Conservation (phyloP, 2,329 filamentous ascomycete genomes). For the Lachnellula willkommii region DNA sequence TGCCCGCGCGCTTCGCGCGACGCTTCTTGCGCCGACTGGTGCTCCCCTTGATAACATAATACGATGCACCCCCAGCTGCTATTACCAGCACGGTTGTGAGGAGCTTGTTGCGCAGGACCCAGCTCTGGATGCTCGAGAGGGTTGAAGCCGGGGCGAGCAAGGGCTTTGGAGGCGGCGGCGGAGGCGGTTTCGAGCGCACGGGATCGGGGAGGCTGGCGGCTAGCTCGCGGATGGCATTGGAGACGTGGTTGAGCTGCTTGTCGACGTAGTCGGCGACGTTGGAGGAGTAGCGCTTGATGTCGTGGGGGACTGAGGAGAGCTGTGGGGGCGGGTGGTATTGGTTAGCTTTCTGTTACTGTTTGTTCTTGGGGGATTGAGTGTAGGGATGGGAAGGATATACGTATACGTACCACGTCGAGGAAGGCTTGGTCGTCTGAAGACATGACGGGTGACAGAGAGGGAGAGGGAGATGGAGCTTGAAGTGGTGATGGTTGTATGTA, state of each 20-base stretch:
- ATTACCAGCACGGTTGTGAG: constrained; percentile 67
- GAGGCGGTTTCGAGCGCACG: constrained; percentile 55
- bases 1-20: constrained; percentile 70
- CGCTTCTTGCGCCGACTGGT: constrained; percentile 56
- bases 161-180: constrained; percentile 25
- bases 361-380: neutral
- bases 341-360: neutral
- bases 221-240: constrained; percentile 63
- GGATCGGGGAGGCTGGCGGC: constrained; percentile 68
- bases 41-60: constrained; percentile 48
- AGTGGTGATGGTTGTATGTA: neutral
- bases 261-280: constrained; percentile 77
- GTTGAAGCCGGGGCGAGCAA: constrained; percentile 29
- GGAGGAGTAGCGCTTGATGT: constrained; percentile 65
- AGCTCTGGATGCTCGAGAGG: constrained; percentile 58
- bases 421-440: constrained; percentile 75
- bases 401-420: constrained; percentile 62
- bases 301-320: constrained; percentile 55
- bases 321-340: constrained; percentile 25
- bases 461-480: neutral
- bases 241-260: constrained; percentile 71
- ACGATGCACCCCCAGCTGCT: constrained; percentile 60
- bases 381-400: neutral
- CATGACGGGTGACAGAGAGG: constrained; percentile 48
- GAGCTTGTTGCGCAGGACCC: constrained; percentile 68